A percentile compares a stretch with the other conserved stretches of the same genome.
phyloP scores from a whole-genome alignment of 495 filamentous ascomycete species.

The Penicillium macrosclerotiorum region DNA sequence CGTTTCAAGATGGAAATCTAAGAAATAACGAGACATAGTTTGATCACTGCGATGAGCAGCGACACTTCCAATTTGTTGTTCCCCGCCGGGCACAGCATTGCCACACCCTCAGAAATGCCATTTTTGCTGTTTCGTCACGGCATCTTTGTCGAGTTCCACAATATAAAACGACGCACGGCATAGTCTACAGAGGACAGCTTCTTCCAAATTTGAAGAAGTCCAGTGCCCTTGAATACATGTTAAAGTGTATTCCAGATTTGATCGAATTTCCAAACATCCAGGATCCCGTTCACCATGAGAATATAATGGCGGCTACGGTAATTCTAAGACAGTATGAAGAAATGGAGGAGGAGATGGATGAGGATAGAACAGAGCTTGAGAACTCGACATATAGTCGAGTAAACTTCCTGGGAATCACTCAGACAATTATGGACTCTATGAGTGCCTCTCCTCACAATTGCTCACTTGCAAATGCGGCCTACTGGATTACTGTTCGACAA shows the following conservation, averaged over 20 bases:
- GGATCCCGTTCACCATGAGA: constrained; percentile 21
- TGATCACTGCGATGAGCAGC: constrained; percentile 25
- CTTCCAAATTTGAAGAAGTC: constrained; percentile 17
- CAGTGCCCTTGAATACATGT: constrained; percentile 26
- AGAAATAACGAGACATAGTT: constrained; percentile 18
- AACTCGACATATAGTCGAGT: background rate
- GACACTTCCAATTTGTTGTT: constrained; percentile 24
- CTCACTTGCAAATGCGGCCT: constrained; percentile 21
- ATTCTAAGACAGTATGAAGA: constrained; percentile 32
- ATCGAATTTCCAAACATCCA: constrained; percentile 16
- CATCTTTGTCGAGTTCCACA: constrained; percentile 22
- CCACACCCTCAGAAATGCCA: constrained; percentile 18
- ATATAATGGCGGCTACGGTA: constrained; percentile 28
- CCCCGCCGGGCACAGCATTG: constrained; percentile 20
- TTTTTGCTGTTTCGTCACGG: constrained; percentile 25
- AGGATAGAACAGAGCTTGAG: background rate
- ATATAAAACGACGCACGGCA: constrained; percentile 20
- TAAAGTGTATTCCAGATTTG: constrained; percentile 28
- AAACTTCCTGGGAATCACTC: constrained; percentile 24
- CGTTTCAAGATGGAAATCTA: background rate
- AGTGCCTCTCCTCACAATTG: constrained; percentile 15
- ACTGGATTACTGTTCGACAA: constrained; percentile 28
- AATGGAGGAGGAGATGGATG: constrained; percentile 28
- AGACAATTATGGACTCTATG: constrained; percentile 27
- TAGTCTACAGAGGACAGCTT: constrained; percentile 17